Evolutionary conservation across 176 grass and related monocot species (phyloP), one percentile per base, ranked within the genome.

Genomic region (Carex pumila): DNA sequence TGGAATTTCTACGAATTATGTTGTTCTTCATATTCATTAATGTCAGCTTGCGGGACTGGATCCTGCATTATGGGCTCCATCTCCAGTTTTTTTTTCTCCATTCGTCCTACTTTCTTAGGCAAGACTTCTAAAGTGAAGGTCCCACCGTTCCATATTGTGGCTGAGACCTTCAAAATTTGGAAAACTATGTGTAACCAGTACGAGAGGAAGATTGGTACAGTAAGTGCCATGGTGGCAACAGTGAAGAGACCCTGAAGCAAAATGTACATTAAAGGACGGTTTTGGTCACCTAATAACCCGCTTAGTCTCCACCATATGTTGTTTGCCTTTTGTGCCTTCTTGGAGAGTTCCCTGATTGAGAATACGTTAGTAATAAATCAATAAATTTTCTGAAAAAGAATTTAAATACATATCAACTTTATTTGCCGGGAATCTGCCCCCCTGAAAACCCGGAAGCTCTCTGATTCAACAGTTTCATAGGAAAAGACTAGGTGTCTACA

Each of bases 271-370:
- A 95, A 65, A 11, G 87, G 95, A 21, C 95, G 92, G 43, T 98
- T 98, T 83, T 88, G 82, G 70, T 98, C 92, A 18, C 95, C 95
- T 43, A 98, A 91, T 82, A 93, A 63, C 11, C 95, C 95, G 5
- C 95, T 98, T 53, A 98, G 65, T 76, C 86, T 89, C 95, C 95
- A 98, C 95, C 95, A 98, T 49, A 98, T 90, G 79, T 95, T 98
- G 77, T 98, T 98, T 55, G 96, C 93, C 85, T 95, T 95, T 81
- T 98, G 96, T 67, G 95, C 92, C 86, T 98, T 98, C 92, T 98
- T 98, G 36, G 95, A 95, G 41, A 98, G 88, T 64, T 98, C 95
- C 89, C 95, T 98, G 83, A 36, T 45, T 82, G 30, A 86, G 13
- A 54, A 67, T 4, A 57, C 22, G 43, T 81, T 39, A 79, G 15